These are phyloP conservation scores for Bolboschoenus planiculmis DNA, from an alignment of 176 grass and related monocot genomes.

Conservation along the genomic window DNA sequence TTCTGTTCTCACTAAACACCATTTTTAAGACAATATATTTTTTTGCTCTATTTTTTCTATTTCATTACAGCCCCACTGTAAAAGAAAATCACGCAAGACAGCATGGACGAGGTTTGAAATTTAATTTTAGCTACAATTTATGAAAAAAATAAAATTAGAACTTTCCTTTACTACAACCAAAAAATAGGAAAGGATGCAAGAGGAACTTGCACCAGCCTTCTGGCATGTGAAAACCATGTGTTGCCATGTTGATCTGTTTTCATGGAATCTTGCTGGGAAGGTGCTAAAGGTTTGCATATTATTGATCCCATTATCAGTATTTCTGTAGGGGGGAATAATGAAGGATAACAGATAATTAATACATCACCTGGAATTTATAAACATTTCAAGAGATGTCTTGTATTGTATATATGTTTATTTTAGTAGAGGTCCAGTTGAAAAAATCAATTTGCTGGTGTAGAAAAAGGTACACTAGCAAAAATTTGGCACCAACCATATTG, in stretches of 20 bases:
- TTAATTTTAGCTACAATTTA: neutral
- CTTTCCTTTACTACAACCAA: neutral
- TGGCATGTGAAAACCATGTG: conserved; percentile 13
- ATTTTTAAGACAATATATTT: too few species aligned
- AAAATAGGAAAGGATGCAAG: neutral
- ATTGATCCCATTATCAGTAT: neutral
- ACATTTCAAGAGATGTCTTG: neutral
- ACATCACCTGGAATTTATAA: neutral
- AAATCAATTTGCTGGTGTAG: neutral
- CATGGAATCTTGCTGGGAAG: neutral
- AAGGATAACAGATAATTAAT: neutral
- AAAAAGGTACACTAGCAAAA: neutral
- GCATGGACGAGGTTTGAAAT: neutral
- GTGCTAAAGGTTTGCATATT: neutral
- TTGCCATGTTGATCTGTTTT: neutral
- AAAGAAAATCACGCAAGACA: neutral
- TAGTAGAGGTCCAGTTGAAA: neutral
- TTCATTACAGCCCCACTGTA: neutral
- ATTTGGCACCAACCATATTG: neutral
- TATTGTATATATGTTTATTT: neutral
- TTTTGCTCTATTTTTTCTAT: neutral
- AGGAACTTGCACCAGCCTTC: too few species aligned
- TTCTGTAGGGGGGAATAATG: neutral
- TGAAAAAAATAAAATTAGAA: neutral
- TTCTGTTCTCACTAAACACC: too few species aligned